These are phyloP conservation scores for Agaricales sp. DNA, from an alignment of 1,284 basidiomycete genomes.

Conservation along the genomic window DNA sequence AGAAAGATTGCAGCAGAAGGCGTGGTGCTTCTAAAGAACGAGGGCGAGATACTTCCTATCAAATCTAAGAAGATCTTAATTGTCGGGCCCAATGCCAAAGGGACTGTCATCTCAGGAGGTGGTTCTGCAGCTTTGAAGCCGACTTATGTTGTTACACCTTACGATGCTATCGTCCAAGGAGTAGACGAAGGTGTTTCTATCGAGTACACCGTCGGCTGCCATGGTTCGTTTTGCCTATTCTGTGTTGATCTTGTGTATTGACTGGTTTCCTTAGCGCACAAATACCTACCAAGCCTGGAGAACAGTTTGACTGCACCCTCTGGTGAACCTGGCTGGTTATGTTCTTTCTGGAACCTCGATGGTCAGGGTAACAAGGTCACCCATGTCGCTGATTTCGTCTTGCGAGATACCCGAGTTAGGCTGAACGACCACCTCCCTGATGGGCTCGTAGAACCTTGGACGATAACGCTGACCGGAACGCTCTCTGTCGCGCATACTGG, in stretches of 20 bases:
- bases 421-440: slow-evolving; percentile 54
- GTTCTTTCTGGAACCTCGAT: slow-evolving; percentile 50
- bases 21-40: slow-evolving; percentile 66
- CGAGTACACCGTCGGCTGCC: slow-evolving; percentile 46
- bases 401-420: slow-evolving; percentile 53
- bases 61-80: slow-evolving; percentile 51
- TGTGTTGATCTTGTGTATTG: not conserved
- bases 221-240: slow-evolving; percentile 29
- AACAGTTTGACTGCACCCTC: slow-evolving; percentile 34
- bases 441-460: slow-evolving; percentile 38
- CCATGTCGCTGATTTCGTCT: slow-evolving; percentile 34
- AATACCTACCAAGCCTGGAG: slow-evolving; percentile 54
- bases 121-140: slow-evolving; percentile 66
- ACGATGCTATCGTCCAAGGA: slow-evolving; percentile 41
- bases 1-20: slow-evolving; percentile 50
- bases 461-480: slow-evolving; percentile 37
- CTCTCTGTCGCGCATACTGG: slow-evolving; percentile 30
- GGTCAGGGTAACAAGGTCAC: slow-evolving; percentile 30
- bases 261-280: slow-evolving; percentile 34
- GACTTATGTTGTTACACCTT: slow-evolving; percentile 58
- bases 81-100: slow-evolving; percentile 65
- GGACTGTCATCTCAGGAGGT: slow-evolving; percentile 58
- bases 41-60: slow-evolving; percentile 46
- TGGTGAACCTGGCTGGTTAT: slow-evolving; percentile 49
- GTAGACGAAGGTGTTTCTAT: slow-evolving; percentile 36